A percentile compares a stretch with the other conserved stretches of the same genome.
phyloP scores from a whole-genome alignment of 1,284 basidiomycete species.

The Ganoderma lucidum region DNA sequence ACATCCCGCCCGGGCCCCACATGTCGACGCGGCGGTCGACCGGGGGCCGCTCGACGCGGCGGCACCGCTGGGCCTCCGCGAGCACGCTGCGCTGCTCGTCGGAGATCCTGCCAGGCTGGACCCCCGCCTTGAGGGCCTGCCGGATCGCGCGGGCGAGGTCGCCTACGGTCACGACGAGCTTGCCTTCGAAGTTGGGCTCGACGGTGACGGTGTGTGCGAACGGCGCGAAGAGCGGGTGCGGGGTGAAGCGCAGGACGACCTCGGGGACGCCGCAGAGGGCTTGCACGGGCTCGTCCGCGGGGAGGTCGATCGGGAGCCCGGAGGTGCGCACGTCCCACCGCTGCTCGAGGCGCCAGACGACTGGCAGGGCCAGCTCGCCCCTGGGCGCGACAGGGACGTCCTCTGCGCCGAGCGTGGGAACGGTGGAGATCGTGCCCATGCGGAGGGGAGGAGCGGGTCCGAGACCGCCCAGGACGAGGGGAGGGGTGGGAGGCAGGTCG shows the following conservation, averaged over 20 bases:
- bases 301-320: neutral
- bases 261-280: neutral
- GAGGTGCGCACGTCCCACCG: neutral
- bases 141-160: neutral
- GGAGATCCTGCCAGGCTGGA: neutral
- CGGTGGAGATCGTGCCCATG: neutral
- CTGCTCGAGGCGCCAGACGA: neutral
- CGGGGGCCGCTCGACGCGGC: neutral
- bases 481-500: neutral
- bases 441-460: neutral
- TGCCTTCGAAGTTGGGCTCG: neutral
- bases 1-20: neutral
- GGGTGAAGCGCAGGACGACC: neutral
- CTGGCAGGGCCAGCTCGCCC: no score
- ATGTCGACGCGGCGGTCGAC: neutral
- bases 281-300: neutral
- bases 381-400: no score
- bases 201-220: neutral
- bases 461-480: neutral
- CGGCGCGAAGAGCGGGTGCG: neutral
- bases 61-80: neutral
- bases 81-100: neutral
- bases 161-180: neutral
- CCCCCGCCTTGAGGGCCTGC: neutral
- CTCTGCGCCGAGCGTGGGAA: neutral